A percentile compares a stretch with the other conserved stretches of the same genome.
phyloP scores from a whole-genome alignment of 768 basidiomycete species.

The Fomitopsis serialis region DNA sequence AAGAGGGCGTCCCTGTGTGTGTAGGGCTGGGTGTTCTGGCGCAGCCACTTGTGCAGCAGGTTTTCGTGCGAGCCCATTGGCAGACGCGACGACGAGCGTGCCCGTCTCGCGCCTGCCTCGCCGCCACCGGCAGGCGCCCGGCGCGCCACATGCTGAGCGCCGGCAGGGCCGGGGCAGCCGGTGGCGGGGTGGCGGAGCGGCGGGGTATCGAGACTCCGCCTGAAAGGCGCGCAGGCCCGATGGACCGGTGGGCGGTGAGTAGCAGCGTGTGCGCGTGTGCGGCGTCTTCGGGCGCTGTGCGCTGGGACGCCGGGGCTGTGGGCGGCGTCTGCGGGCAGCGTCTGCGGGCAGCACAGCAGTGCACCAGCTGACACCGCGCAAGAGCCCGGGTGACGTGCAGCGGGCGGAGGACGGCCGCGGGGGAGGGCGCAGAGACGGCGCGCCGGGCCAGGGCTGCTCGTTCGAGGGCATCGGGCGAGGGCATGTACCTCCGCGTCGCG shows the following conservation, averaged over 20 bases:
- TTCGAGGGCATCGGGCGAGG: too few relatives aligned
- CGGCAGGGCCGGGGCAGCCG: background rate
- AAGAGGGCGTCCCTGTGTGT: slow-evolving; percentile 49
- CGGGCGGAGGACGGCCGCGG: too few relatives aligned
- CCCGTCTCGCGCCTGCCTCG: too few relatives aligned
- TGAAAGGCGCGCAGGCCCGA: background rate
- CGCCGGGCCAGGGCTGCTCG: background rate
- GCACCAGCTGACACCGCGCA: too few relatives aligned
- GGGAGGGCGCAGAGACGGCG: too few relatives aligned
- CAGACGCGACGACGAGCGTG: background rate
- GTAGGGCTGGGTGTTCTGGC: slow-evolving; percentile 58
- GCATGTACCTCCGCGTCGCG: background rate
- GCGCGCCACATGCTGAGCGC: background rate
- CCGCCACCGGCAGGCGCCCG: too few relatives aligned
- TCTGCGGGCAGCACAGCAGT: too few relatives aligned
- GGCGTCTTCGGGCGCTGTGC: background rate
- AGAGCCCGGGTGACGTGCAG: too few relatives aligned
- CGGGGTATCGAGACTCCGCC: background rate
- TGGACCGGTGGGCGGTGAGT: background rate
- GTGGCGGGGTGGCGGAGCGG: background rate
- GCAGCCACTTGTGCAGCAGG: slow-evolving; percentile 55
- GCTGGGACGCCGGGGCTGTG: background rate
- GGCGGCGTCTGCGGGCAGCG: background rate
- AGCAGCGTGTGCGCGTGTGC: background rate
- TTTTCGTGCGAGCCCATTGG: too few relatives aligned